Evolutionary conservation across 148 eudicot species (phyloP).

Genomic region (Persicaria tinctoria): DNA sequence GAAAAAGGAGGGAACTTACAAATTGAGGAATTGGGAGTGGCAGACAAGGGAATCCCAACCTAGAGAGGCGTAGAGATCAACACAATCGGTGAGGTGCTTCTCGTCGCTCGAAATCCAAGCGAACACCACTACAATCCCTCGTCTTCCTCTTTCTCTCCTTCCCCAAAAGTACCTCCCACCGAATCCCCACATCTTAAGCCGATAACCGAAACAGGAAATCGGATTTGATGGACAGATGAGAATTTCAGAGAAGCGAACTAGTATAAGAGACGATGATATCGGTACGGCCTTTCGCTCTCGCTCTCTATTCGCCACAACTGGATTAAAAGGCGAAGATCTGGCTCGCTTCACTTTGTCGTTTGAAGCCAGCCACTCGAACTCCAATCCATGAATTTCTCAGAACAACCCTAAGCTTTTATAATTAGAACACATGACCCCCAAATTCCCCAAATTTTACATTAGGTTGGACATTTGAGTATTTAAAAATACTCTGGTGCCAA

Average conservation of each 20-base stretch:
- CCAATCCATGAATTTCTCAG: too few relatives aligned
- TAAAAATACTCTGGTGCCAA: too few relatives aligned
- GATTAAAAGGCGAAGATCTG: neutral
- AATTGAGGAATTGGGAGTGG: constrained; percentile 83
- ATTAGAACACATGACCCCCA: too few relatives aligned
- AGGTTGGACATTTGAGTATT: too few relatives aligned
- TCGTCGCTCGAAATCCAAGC: constrained; percentile 94
- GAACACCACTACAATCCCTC: constrained; percentile 77
- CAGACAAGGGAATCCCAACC: constrained; percentile 93
- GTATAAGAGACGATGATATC: neutral
- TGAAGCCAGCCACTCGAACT: too few relatives aligned
- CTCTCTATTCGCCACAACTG: neutral
- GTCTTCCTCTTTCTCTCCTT: constrained; percentile 33
- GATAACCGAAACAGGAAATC: neutral
- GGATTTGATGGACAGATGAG: neutral
- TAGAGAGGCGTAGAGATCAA: constrained; percentile 65
- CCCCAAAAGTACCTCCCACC: constrained; percentile 91
- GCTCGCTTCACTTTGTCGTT: too few relatives aligned
- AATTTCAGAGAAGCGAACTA: neutral
- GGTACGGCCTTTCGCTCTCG: neutral
- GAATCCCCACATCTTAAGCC: constrained; percentile 69
- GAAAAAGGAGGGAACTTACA: constrained; percentile 34
- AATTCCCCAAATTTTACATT: too few relatives aligned
- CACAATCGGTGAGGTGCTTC: constrained; percentile 59
- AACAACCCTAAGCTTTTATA: too few relatives aligned